phyloP scores from a whole-genome alignment of 371 early-diverging fungal species.

The Actinomucor elegans region DNA sequence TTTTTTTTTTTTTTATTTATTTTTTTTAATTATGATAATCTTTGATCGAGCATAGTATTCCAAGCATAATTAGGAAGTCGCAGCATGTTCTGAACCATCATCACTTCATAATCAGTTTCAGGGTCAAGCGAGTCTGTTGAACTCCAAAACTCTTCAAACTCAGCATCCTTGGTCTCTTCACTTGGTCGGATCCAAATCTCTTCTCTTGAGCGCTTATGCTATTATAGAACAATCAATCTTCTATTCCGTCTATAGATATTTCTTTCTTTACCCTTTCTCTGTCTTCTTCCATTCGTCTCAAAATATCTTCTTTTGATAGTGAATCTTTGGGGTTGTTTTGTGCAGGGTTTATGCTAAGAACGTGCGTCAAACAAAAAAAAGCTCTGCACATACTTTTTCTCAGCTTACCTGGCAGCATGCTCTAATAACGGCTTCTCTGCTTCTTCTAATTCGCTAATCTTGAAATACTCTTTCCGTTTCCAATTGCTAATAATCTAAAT shows the following conservation, averaged over 20 bases:
- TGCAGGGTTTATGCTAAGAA: slow-evolving; percentile 11
- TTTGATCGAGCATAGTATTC: slow-evolving; percentile 33
- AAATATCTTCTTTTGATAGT: slow-evolving; percentile 63
- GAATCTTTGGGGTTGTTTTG: slow-evolving; percentile 28
- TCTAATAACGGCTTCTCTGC: slow-evolving; percentile 52
- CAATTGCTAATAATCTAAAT: slow-evolving; percentile 45
- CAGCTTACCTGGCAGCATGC: slow-evolving; percentile 43
- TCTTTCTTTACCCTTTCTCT: slow-evolving; percentile 58
- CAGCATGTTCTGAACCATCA: slow-evolving; percentile 59
- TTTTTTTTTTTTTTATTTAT: not conserved
- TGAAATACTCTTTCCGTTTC: slow-evolving; percentile 46
- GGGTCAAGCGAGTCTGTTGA: slow-evolving; percentile 58
- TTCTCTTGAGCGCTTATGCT: slow-evolving; percentile 73
- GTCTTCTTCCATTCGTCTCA: slow-evolving; percentile 79
- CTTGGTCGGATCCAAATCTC: slow-evolving; percentile 73
- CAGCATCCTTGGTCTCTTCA: slow-evolving; percentile 57
- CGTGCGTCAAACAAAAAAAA: too few relatives aligned
- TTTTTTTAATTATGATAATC: not conserved
- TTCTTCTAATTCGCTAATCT: slow-evolving; percentile 37
- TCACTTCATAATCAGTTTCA: slow-evolving; percentile 62
- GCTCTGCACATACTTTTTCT: too few relatives aligned
- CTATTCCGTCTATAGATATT: not conserved
- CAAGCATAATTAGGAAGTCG: slow-evolving; percentile 56
- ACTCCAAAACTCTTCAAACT: slow-evolving; percentile 67
- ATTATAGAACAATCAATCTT: not conserved